Evolutionary conservation across 176 grass and related monocot species (phyloP).

Genomic region (Oryza punctata): DNA sequence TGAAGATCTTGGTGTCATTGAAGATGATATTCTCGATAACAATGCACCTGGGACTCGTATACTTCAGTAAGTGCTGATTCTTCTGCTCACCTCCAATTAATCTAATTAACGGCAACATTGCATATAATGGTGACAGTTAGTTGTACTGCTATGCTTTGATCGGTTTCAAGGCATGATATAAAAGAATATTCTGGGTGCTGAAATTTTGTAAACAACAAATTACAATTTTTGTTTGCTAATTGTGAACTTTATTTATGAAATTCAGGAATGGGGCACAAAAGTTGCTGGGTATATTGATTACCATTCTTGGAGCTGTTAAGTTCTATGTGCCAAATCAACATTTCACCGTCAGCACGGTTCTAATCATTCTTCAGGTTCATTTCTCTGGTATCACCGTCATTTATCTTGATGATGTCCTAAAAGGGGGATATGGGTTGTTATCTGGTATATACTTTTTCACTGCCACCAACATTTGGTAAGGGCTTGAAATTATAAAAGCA

Average conservation of each 20-base stretch:
- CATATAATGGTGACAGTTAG: too few species aligned
- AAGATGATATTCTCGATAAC: neutral
- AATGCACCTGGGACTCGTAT: neutral
- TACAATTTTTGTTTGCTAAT: neutral
- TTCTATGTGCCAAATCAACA: neutral
- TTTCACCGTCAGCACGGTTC: neutral
- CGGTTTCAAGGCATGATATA: too few species aligned
- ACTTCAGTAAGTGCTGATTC: neutral
- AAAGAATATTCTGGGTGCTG: too few species aligned
- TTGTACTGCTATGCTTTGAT: too few species aligned
- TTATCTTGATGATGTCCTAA: conserved; percentile 34
- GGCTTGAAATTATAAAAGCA: neutral
- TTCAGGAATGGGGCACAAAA: conserved; percentile 20
- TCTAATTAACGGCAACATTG: neutral
- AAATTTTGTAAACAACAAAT: neutral
- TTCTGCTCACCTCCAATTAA: neutral
- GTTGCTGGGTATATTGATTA: conserved; percentile 21
- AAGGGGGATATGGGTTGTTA: conserved; percentile 37
- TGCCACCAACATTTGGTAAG: conserved; percentile 29
- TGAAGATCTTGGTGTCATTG: neutral
- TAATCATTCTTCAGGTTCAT: conserved; percentile 7
- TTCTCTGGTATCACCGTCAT: conserved; percentile 13
- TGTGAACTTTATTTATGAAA: neutral
- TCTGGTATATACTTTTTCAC: conserved; percentile 22
- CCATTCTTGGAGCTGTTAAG: neutral